Conservation (phyloP, 192 early-diverging fungal species). For the Backusella macrospora region DNA sequence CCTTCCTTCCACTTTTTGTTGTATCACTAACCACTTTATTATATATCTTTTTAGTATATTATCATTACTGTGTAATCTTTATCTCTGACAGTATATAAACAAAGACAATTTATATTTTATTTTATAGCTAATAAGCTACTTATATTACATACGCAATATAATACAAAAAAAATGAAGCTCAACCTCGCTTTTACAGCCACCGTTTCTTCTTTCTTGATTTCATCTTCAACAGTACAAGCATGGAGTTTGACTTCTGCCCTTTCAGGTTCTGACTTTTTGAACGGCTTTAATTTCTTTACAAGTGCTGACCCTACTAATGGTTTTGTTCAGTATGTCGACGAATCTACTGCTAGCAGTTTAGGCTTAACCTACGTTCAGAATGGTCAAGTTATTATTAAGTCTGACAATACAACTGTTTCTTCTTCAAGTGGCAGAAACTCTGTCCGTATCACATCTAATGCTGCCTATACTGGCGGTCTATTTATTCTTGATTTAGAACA, state of each 20-base stretch:
- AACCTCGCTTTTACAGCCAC: no score
- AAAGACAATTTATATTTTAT: no score
- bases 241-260: slow-evolving; percentile 31
- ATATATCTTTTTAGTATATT: no score
- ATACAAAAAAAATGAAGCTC: no score
- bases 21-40: no score
- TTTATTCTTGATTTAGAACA: slow-evolving; percentile 37
- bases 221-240: neutral
- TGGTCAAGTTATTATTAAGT: slow-evolving; percentile 15
- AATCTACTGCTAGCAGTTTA: slow-evolving; percentile 10
- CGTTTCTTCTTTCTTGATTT: no score
- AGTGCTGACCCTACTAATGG: slow-evolving; percentile 42
- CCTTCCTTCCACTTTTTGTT: no score
- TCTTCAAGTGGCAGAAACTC: slow-evolving; percentile 26
- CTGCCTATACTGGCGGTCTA: slow-evolving; percentile 32
- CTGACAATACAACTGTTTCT: slow-evolving; percentile 23
- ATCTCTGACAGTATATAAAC: no score
- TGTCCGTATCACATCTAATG: slow-evolving; percentile 31
- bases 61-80: no score
- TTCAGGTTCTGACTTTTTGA: slow-evolving; percentile 33
- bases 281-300: slow-evolving; percentile 42
- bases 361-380: slow-evolving; percentile 8
- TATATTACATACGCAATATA: no score
- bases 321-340: slow-evolving; percentile 36
- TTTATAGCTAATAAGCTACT: no score